These are phyloP conservation scores for Nemophila menziesii DNA, from an alignment of 257 asterid genomes.

Conservation along the genomic window DNA sequence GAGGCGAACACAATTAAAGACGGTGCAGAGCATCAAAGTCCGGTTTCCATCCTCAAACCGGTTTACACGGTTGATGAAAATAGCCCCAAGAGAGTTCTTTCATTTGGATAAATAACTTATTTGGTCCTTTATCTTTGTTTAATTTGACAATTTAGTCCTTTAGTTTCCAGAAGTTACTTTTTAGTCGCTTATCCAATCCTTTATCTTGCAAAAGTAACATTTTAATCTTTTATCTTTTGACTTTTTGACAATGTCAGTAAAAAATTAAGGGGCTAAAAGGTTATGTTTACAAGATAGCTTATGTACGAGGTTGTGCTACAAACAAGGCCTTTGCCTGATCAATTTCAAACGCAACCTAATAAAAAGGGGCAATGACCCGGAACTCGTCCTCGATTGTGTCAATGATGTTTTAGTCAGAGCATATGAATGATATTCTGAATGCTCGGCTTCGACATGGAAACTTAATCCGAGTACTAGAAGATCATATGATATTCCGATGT, in stretches of 20 bases:
- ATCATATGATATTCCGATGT: conserved; percentile 35
- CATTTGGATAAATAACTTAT: too few species aligned
- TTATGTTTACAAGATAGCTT: conserved; percentile 27
- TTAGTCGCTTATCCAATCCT: too few species aligned
- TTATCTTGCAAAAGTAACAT: too few species aligned
- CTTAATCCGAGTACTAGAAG: conserved; percentile 20
- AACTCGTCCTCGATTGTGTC: conserved; percentile 59
- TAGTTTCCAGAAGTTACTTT: too few species aligned
- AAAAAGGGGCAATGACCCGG: conserved; percentile 31
- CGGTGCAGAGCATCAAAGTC: conserved; percentile 73
- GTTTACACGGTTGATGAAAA: conserved; percentile 34
- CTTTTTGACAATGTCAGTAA: conserved; percentile 13
- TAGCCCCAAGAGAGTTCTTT: conserved; percentile 29
- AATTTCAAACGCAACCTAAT: conserved; percentile 27
- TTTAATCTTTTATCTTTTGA: neutral
- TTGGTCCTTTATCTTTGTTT: too few species aligned
- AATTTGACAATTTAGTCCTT: too few species aligned
- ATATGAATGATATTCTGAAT: conserved; percentile 22
- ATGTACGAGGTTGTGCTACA: conserved; percentile 42
- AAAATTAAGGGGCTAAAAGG: conserved; percentile 30
- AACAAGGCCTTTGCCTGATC: conserved; percentile 18
- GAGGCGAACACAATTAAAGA: conserved; percentile 19
- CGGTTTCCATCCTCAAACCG: conserved; percentile 70
- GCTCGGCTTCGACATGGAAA: conserved; percentile 29
- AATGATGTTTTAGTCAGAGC: conserved; percentile 34